These are phyloP conservation scores for Eragrostis nindensis DNA, from an alignment of 176 grass and related monocot genomes.

Conservation along the genomic window DNA sequence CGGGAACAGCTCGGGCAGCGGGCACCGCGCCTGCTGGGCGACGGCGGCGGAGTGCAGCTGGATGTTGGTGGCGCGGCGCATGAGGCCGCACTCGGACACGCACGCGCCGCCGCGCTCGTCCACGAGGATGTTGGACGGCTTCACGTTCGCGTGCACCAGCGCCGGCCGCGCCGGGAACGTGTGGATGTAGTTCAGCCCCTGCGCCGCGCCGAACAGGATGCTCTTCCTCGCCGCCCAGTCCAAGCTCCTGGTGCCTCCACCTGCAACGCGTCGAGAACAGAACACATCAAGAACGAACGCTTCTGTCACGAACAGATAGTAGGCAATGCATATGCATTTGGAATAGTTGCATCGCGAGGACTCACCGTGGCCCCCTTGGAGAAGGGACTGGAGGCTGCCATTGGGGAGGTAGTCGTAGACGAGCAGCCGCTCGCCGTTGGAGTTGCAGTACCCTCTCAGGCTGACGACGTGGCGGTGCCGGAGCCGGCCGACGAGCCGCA, in stretches of 20 bases:
- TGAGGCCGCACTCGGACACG: conserved; percentile 74
- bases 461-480: conserved; percentile 68
- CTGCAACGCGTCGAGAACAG: not conserved
- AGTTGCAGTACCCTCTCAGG: conserved; percentile 70
- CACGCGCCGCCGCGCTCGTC: conserved; percentile 69
- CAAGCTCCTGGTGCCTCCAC: conserved; percentile 30
- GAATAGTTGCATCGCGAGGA: not conserved
- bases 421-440: conserved; percentile 67
- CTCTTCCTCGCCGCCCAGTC: conserved; percentile 60
- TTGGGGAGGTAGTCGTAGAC: conserved; percentile 75
- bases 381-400: conserved; percentile 64
- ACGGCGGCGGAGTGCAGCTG: conserved; percentile 39
- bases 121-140: conserved; percentile 83
- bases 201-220: conserved; percentile 54
- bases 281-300: conserved; percentile 15
- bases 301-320: not conserved
- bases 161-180: conserved; percentile 52
- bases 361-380: conserved; percentile 45
- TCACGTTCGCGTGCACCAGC: conserved; percentile 74
- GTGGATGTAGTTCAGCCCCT: conserved; percentile 76
- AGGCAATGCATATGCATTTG: not conserved
- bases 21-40: conserved; percentile 19
- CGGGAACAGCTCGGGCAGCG: conserved; percentile 34
- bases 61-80: conserved; percentile 56
- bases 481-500: conserved; percentile 64